Evolutionary conservation across 2,329 filamentous ascomycete genomes (phyloP).

Genomic region (Zarea fungicola): DNA sequence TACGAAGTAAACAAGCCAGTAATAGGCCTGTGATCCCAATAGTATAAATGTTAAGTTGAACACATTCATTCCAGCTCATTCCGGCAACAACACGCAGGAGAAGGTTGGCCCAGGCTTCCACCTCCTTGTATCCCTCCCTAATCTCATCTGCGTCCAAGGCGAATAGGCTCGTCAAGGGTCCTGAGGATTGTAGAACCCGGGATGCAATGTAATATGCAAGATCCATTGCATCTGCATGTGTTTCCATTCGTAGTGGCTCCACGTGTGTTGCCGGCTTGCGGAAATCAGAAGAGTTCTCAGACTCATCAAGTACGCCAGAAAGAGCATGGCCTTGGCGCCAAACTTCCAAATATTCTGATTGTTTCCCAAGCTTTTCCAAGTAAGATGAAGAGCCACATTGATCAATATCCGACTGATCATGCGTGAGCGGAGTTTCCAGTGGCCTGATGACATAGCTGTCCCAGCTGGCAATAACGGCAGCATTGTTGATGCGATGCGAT

Average conservation of each 20-base stretch:
- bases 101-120: constrained; percentile 16
- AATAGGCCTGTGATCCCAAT: constrained; percentile 19
- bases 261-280: neutral
- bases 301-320: neutral
- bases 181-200: constrained; percentile 14
- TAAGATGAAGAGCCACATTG: too few species aligned
- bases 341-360: too few species aligned
- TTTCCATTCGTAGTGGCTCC: constrained; percentile 12
- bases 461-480: constrained; percentile 12
- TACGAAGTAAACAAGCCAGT: constrained; percentile 17
- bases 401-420: too few species aligned
- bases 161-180: constrained; percentile 2
- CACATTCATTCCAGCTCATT: constrained; percentile 20
- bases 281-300: neutral
- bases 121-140: neutral
- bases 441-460: neutral
- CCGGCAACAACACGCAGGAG: constrained; percentile 20
- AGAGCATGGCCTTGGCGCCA: neutral
- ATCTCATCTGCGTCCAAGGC: neutral
- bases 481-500: constrained; percentile 12
- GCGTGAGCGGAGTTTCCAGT: too few species aligned
- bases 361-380: too few species aligned
- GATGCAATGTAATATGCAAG: constrained; percentile 17
- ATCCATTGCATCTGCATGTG: constrained; percentile 17
- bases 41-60: constrained; percentile 18